phyloP scores from a whole-genome alignment of 2,329 filamentous ascomycete genomes.

The Sordariomycetes sp. region DNA sequence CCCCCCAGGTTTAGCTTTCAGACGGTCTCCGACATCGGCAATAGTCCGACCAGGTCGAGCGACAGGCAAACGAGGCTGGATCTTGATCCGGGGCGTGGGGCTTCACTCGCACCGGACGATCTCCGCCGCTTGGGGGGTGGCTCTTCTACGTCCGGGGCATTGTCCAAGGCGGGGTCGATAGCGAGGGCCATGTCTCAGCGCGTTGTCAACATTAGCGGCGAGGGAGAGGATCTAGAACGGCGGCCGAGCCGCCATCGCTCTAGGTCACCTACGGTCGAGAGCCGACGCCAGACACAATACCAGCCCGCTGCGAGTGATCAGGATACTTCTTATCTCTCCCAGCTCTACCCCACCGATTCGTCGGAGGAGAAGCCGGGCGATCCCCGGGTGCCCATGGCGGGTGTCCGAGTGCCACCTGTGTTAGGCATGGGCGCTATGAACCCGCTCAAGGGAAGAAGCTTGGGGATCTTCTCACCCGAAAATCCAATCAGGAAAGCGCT shows the following conservation, averaged over 20 bases:
- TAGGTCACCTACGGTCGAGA: constrained; percentile 38
- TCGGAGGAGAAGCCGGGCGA: constrained; percentile 28
- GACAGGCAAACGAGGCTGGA: constrained; percentile 21
- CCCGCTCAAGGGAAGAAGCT: constrained; percentile 71
- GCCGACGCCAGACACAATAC: constrained; percentile 28
- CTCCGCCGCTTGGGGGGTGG: constrained; percentile 46
- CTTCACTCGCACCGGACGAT: constrained; percentile 36
- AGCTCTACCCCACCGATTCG: constrained; percentile 21
- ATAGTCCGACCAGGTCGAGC: constrained; percentile 34
- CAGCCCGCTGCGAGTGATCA: constrained; percentile 9
- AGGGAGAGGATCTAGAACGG: constrained; percentile 70
- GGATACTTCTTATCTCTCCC: constrained; percentile 39
- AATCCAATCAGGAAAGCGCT: constrained; percentile 61
- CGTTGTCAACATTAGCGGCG: constrained; percentile 94
- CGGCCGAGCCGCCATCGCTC: constrained; percentile 48
- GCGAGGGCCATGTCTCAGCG: constrained; percentile 86
- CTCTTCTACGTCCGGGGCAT: constrained; percentile 43
- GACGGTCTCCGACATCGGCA: constrained; percentile 40
- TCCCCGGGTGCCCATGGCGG: neutral
- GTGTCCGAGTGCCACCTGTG: constrained; percentile 2
- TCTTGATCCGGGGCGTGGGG: constrained; percentile 33
- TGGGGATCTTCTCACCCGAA: constrained; percentile 73
- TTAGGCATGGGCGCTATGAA: constrained; percentile 31
- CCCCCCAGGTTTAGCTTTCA: constrained; percentile 41
- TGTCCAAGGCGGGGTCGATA: constrained; percentile 60